These are phyloP conservation scores for Mycena galericulata DNA, from an alignment of 768 basidiomycete species.

Conservation along the genomic window DNA sequence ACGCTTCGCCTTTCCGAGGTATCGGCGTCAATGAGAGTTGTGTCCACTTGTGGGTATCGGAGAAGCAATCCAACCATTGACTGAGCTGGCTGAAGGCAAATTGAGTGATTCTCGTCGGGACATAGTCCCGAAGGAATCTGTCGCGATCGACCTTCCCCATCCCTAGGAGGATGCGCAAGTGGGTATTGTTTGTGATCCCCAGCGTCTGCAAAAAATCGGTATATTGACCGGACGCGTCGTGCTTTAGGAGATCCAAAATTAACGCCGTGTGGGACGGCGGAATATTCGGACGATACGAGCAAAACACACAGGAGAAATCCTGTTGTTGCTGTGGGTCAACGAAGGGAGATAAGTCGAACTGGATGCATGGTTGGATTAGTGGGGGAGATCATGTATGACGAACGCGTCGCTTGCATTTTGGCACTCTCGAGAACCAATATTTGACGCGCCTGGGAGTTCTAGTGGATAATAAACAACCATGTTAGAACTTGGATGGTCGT, in stretches of 20 bases:
- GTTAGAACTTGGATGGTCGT: background rate
- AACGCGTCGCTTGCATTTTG: too few species aligned
- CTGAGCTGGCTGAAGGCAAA: background rate
- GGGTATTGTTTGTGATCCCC: background rate
- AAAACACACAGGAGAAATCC: background rate
- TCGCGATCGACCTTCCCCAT: background rate
- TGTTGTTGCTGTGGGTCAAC: background rate
- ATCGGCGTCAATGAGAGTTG: background rate
- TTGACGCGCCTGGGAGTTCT: too few species aligned
- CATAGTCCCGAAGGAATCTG: background rate
- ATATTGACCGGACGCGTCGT: background rate
- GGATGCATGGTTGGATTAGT: too few species aligned
- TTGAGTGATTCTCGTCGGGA: background rate
- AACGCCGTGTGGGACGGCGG: background rate
- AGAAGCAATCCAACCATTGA: background rate
- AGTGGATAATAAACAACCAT: background rate
- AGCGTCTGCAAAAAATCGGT: background rate
- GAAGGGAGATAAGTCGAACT: too few species aligned
- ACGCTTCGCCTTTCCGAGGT: background rate
- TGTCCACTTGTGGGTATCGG: background rate
- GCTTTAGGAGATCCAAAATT: background rate
- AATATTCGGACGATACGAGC: background rate
- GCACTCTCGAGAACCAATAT: too few species aligned
- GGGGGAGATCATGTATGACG: too few species aligned
- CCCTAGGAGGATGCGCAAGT: slow-evolving; percentile 8